Conservation (phyloP, 805 yeast genomes). For the Starmerella sp. region DNA sequence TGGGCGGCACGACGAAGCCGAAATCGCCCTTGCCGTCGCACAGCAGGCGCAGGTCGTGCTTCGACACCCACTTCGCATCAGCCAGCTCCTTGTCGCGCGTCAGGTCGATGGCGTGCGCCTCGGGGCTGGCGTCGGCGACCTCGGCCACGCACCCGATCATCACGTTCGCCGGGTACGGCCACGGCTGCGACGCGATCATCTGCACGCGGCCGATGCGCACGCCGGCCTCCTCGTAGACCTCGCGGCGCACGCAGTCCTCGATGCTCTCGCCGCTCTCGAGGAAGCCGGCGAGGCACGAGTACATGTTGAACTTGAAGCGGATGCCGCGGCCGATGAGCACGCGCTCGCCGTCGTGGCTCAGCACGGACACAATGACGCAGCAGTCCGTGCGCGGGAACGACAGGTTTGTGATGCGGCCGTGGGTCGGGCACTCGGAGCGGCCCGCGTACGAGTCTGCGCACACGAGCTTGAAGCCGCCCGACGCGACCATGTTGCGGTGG, state of each 20-base stretch:
- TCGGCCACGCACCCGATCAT: conserved; percentile 92
- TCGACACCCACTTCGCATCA: conserved; percentile 79
- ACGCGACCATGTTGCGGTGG: conserved; percentile 29
- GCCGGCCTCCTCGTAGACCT: conserved; percentile 95
- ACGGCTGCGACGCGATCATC: conserved; percentile 73
- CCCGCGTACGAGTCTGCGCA: conserved; percentile 26
- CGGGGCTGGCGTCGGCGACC: conserved; percentile 43
- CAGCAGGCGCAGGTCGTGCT: conserved; percentile 39
- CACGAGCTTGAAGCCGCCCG: conserved; percentile 33
- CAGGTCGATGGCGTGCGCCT: conserved; percentile 39
- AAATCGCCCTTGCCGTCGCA: conserved; percentile 13
- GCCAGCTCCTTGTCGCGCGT: conserved; percentile 77
- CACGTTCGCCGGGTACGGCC: conserved; percentile 93
- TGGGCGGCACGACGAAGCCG: conserved; percentile 26
- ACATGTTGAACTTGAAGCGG: conserved; percentile 52
- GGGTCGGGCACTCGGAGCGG: conserved; percentile 30
- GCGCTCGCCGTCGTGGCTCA: conserved; percentile 48
- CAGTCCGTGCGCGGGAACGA: conserved; percentile 91
- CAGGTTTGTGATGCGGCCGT: conserved; percentile 52
- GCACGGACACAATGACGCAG: conserved; percentile 70
- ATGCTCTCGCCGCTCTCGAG: conserved; percentile 91
- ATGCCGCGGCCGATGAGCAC: conserved; percentile 61
- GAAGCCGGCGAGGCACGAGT: conserved; percentile 86
- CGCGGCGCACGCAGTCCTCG: conserved; percentile 78
- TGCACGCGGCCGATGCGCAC: conserved; percentile 47